Conservation (phyloP, 768 basidiomycete genomes). For the Tylopilus sp. region DNA sequence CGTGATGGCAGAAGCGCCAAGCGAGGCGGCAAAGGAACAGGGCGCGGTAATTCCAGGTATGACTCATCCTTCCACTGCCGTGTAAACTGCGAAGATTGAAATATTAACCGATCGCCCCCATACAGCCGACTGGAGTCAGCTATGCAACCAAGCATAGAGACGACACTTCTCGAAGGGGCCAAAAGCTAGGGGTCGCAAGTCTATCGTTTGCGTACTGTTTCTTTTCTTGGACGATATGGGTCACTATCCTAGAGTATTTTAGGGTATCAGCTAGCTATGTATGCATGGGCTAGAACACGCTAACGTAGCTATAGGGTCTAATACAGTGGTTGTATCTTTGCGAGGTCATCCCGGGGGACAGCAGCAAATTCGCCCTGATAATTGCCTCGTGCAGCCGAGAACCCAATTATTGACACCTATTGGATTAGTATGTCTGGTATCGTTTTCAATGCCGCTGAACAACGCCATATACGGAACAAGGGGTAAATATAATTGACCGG, state of each 20-base stretch:
- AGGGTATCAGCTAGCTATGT: too few species aligned
- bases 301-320: too few species aligned
- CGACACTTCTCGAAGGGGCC: not conserved
- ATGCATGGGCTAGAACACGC: too few species aligned
- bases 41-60: conserved; percentile 19
- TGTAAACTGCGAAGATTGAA: too few species aligned
- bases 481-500: not conserved
- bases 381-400: not conserved
- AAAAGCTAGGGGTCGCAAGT: not conserved
- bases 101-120: not conserved
- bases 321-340: too few species aligned
- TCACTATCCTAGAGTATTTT: too few species aligned
- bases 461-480: too few species aligned
- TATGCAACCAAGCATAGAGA: conserved; percentile 12
- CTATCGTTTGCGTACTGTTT: not conserved
- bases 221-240: not conserved
- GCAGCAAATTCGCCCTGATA: too few species aligned
- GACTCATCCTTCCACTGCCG: not conserved
- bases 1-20: conserved; percentile 27
- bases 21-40: conserved; percentile 6
- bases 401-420: not conserved
- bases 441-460: not conserved
- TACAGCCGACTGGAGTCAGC: conserved; percentile 18
- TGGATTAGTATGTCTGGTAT: not conserved
- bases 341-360: too few species aligned